Evolutionary conservation across 2,329 filamentous ascomycete genomes (phyloP).

Genomic region (Pestalotiopsis sp.): DNA sequence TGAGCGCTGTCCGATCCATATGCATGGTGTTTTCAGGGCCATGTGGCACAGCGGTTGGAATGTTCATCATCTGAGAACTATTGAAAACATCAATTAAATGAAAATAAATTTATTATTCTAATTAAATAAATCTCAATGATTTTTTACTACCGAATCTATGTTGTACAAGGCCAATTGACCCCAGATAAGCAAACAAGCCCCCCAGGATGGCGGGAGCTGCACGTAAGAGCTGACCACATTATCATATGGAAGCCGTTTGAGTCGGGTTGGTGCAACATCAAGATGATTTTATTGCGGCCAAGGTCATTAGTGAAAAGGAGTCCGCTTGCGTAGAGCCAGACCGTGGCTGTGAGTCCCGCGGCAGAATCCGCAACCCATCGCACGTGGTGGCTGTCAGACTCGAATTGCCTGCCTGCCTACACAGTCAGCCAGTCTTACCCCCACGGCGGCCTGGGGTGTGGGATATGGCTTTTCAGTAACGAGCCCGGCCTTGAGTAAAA

Average conservation of each 20-base stretch:
- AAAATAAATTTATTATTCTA: neutral
- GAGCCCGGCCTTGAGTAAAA: neutral
- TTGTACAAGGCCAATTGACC: neutral
- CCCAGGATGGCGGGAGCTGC: neutral
- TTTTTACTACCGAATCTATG: neutral
- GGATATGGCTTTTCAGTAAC: neutral
- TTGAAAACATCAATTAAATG: neutral
- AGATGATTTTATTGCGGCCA: neutral
- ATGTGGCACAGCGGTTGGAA: neutral
- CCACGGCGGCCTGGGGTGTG: neutral
- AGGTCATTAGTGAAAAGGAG: neutral
- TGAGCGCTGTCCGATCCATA: neutral
- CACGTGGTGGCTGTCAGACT: constrained; percentile 8
- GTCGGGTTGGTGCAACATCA: neutral
- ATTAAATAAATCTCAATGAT: neutral
- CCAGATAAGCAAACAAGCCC: neutral
- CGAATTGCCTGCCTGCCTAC: neutral
- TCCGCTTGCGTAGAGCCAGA: neutral
- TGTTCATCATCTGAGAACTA: neutral
- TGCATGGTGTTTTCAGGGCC: neutral
- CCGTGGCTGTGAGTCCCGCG: neutral
- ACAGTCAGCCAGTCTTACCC: neutral
- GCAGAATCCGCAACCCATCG: neutral
- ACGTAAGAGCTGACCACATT: constrained; percentile 11
- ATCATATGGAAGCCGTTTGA: neutral